Conservation (phyloP, 257 asterid species). For the Schizonepeta tenuifolia region DNA sequence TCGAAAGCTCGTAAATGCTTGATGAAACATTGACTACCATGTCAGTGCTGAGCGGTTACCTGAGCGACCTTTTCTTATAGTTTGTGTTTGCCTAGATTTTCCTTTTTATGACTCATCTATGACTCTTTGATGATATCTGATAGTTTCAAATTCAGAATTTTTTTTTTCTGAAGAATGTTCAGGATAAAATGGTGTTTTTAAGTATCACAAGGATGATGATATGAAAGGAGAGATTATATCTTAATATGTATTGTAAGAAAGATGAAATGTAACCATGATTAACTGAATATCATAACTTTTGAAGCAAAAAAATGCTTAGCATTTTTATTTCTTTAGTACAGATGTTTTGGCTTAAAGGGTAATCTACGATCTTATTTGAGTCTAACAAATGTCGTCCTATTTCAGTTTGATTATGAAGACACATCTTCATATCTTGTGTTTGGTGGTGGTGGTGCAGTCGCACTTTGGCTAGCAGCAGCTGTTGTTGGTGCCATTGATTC, state of each 20-base stretch:
- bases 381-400: slow-evolving; percentile 24
- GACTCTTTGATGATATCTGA: neutral
- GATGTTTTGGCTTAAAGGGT: neutral
- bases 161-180: slow-evolving; percentile 1
- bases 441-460: slow-evolving; percentile 61
- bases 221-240: too few relatives aligned
- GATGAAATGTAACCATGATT: too few relatives aligned
- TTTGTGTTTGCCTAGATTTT: neutral
- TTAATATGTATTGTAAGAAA: too few relatives aligned
- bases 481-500: slow-evolving; percentile 77
- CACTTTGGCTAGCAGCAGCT: slow-evolving; percentile 64
- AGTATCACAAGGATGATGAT: too few relatives aligned
- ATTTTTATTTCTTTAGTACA: too few relatives aligned
- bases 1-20: slow-evolving; percentile 50
- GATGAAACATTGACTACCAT: slow-evolving; percentile 46
- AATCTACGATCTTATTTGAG: neutral
- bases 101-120: neutral
- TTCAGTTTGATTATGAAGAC: slow-evolving; percentile 64
- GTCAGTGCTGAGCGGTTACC: slow-evolving; percentile 83
- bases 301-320: too few relatives aligned
- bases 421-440: slow-evolving; percentile 52
- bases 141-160: neutral
- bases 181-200: neutral
- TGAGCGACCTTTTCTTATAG: slow-evolving; percentile 44
- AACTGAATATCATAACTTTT: too few relatives aligned